Conservation (phyloP, 306 rosid species). For the Castanospermum australe region DNA sequence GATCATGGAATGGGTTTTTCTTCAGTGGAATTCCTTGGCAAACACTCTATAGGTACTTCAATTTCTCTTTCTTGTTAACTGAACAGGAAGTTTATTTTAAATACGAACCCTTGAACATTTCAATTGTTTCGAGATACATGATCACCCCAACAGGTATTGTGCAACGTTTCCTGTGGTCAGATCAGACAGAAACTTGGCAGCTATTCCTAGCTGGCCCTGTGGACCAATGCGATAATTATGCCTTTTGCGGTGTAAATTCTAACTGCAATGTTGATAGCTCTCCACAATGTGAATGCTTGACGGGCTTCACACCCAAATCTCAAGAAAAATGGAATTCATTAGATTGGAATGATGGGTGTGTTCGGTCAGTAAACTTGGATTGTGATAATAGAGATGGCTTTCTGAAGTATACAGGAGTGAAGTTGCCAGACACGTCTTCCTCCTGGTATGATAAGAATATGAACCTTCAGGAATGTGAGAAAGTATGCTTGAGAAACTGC, state of each 20-base stretch:
- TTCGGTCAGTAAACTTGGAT: constrained; percentile 1
- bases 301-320: constrained; percentile 19
- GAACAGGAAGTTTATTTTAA: constrained; percentile 3
- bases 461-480: constrained; percentile 29
- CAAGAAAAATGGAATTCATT: background rate
- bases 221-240: constrained; percentile 33
- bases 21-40: background rate
- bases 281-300: constrained; percentile 26
- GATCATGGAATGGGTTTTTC: constrained; percentile 33
- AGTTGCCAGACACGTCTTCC: constrained; percentile 36
- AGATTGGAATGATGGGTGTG: constrained; percentile 28
- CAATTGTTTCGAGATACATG: constrained; percentile 2
- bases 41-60: background rate
- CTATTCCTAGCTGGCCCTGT: background rate
- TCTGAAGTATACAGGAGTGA: background rate
- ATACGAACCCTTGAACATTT: background rate
- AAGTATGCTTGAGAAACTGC: constrained; percentile 33
- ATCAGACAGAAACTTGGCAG: constrained; percentile 17
- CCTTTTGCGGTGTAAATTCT: constrained; percentile 19
- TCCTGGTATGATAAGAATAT: constrained; percentile 28
- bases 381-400: constrained; percentile 25
- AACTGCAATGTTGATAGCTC: background rate
- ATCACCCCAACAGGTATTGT: background rate
- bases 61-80: background rate
- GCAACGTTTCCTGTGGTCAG: constrained; percentile 28